A percentile compares a stretch with the other conserved stretches of the same genome.
These are phyloP conservation scores for Candida sp. DNA, from an alignment of 1,139 yeast genomes.

Conservation along the genomic window DNA sequence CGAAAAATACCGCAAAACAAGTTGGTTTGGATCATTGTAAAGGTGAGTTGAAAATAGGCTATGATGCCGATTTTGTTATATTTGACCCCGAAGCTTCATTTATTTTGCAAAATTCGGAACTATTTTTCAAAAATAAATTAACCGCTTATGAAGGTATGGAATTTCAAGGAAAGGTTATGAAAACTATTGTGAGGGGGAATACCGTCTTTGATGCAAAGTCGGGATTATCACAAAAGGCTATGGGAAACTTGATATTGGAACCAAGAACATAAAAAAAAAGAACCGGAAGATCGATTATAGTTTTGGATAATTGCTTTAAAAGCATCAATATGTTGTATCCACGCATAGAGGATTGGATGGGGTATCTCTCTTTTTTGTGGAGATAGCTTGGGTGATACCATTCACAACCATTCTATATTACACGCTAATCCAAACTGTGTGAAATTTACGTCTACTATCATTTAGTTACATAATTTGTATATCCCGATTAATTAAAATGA, in stretches of 20 bases:
- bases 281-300: too few species aligned
- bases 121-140: conserved; percentile 78
- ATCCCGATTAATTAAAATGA: too few species aligned
- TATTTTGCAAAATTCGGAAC: conserved; percentile 52
- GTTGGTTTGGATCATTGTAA: conserved; percentile 72
- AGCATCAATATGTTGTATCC: too few species aligned
- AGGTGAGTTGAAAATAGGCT: conserved; percentile 69
- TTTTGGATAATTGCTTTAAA: too few species aligned
- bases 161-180: conserved; percentile 69
- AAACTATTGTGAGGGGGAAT: conserved; percentile 75
- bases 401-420: too few species aligned
- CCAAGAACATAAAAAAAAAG: conserved; percentile 27
- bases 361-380: too few species aligned
- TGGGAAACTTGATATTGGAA: conserved; percentile 60
- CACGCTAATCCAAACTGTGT: too few species aligned
- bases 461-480: too few species aligned
- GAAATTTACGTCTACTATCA: too few species aligned
- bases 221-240: conserved; percentile 55
- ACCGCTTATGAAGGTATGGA: conserved; percentile 79
- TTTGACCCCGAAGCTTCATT: conserved; percentile 66
- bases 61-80: conserved; percentile 83
- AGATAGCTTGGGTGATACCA: too few species aligned
- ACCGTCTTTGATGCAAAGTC: conserved; percentile 55
- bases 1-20: conserved; percentile 79
- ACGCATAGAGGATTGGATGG: too few species aligned